Evolutionary conservation across 2,329 filamentous ascomycete genomes (phyloP), one percentile per base, ranked within the genome.

Genomic region (Penicillium sp.): DNA sequence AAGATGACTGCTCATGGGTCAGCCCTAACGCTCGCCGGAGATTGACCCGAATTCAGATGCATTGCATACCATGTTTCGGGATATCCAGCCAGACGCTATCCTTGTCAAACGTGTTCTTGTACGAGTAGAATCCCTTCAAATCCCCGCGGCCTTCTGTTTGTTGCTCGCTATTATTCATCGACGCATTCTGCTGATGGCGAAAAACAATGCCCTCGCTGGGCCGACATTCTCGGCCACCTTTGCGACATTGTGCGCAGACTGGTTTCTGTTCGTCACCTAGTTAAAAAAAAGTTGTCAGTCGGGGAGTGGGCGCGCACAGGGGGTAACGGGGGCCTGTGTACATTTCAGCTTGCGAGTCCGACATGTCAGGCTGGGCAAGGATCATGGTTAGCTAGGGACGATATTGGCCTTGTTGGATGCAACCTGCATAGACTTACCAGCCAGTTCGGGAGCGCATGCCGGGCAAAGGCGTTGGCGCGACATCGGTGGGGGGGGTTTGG

Each of bases 101-200:
- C 59, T 85, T 80, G 59, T 83, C 79, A 67, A 88, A 88, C 2
- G 86, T 87, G 73, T 88, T 86, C 69, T 86, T 87, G 73, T 88
- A 88, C 25, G 84, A 84, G 70, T 88, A 88, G 71, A 88, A 88
- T 17, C 83, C 82, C 61, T 84, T 84, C 61, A 88, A 74, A 52
- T 77, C 79, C 38, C 79, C 81, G 45, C 75, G 73, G 14, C 69
- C 73, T 59, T 71, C 70, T 5, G 69, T 65, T 14, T 80, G 77
- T 47, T 78, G 77, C 14, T 76, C 75, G 39, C 72, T 69, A 51
- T 83, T 81, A 60, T 88, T 88, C 85, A 88, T 86, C 20, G 85
- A 88, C 34, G 86, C 86, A 81, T 89, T 89, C 74, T 89, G 86
- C 69, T 89, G 86, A 72, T 89, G 87, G 57, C 86, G 83, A 68